These are phyloP conservation scores for Mollisiaceae sp. DNA, from an alignment of 2,329 filamentous ascomycete genomes.

Conservation along the genomic window DNA sequence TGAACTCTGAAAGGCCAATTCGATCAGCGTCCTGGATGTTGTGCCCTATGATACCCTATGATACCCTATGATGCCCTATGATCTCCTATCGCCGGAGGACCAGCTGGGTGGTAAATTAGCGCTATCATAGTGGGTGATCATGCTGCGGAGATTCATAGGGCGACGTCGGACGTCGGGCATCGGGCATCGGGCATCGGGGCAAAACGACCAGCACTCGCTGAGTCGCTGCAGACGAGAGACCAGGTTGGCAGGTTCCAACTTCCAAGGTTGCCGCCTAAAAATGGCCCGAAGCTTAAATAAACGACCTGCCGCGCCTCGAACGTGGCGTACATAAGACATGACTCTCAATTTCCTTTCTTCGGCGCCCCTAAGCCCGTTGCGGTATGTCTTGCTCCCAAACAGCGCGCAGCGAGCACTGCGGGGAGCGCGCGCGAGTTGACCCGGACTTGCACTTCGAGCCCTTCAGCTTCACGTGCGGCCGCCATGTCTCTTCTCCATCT, in stretches of 20 bases:
- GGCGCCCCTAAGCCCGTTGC: neutral
- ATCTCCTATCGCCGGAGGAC: slow-evolving; percentile 2
- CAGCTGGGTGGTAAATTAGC: slow-evolving; percentile 3
- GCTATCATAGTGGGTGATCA: neutral
- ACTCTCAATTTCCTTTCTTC: neutral
- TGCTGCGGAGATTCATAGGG: no score
- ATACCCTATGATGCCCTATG: neutral
- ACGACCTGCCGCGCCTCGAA: slow-evolving; percentile 6
- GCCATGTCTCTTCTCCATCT: slow-evolving; percentile 3
- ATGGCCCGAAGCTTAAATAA: slow-evolving; percentile 3
- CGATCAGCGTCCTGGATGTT: neutral
- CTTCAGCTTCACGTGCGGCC: neutral
- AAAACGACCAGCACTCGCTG: no score
- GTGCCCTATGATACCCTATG: neutral
- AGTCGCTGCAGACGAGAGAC: no score
- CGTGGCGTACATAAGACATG: neutral
- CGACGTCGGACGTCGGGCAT: neutral
- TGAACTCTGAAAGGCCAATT: neutral
- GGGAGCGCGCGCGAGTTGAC: neutral
- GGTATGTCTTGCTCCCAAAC: neutral
- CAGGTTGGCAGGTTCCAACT: no score
- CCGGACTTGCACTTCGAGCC: neutral
- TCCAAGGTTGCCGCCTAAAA: neutral
- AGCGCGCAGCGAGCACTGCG: no score
- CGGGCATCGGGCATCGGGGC: no score